A percentile compares a stretch with the other conserved stretches of the same genome.
Conservation (phyloP, 176 grass and related monocot species). For the Echinochloa phyllopogon region DNA sequence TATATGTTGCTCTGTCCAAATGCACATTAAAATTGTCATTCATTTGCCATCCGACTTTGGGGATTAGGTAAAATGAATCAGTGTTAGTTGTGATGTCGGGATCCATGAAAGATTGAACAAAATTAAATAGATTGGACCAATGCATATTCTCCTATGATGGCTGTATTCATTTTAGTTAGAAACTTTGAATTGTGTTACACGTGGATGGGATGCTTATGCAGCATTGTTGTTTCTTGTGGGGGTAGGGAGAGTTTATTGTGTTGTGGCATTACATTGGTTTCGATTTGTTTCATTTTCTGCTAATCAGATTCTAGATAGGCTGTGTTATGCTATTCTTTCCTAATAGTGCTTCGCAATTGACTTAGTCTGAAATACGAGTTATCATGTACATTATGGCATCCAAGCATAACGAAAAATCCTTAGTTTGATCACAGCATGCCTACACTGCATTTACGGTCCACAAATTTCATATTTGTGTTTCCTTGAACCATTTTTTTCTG, state of each 20-base stretch:
- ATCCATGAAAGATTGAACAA: slow-evolving; percentile 43
- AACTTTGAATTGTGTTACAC: slow-evolving; percentile 7
- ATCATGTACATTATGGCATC: neutral
- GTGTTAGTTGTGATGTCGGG: slow-evolving; percentile 43
- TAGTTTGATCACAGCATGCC: neutral
- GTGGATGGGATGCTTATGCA: neutral
- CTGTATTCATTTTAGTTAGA: neutral
- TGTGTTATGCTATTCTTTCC: neutral
- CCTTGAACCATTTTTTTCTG: slow-evolving; percentile 4
- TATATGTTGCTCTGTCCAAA: slow-evolving; percentile 26
- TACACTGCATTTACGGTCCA: neutral
- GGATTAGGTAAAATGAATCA: slow-evolving; percentile 54
- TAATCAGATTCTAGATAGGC: slow-evolving; percentile 4
- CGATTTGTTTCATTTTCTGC: neutral
- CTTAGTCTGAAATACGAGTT: neutral
- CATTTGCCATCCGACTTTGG: neutral
- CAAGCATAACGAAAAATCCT: neutral
- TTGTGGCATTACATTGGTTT: slow-evolving; percentile 10
- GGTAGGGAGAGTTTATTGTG: neutral
- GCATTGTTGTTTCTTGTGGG: neutral
- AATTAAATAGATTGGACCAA: slow-evolving; percentile 35
- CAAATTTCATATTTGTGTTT: neutral
- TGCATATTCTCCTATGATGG: slow-evolving; percentile 2
- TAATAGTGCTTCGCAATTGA: neutral
- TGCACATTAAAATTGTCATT: slow-evolving; percentile 10